Conservation (phyloP, 768 basidiomycete species). For the Tephrocybe sp. region DNA sequence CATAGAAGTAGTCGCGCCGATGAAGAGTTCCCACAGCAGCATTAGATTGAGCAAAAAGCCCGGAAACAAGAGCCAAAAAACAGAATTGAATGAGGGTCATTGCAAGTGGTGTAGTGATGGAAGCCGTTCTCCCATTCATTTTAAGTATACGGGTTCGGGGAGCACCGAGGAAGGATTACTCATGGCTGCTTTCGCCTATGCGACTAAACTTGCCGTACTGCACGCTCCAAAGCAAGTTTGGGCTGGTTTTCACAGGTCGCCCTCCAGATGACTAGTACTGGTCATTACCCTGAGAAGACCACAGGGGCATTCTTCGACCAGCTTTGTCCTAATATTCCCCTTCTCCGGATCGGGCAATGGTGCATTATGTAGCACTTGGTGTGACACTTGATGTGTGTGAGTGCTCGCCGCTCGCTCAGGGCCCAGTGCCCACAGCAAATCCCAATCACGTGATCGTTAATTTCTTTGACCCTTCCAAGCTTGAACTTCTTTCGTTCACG, state of each 20-base stretch:
- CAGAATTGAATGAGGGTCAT: constrained; percentile 2
- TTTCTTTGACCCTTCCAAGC: background rate
- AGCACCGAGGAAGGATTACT: background rate
- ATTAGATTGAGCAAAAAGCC: background rate
- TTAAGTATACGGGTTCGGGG: background rate
- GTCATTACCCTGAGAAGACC: too few species aligned
- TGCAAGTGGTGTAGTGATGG: background rate
- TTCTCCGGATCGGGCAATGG: too few species aligned
- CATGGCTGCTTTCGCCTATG: too few species aligned
- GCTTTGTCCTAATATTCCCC: too few species aligned
- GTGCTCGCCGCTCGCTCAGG: too few species aligned
- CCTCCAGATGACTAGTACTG: too few species aligned
- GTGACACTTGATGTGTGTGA: too few species aligned
- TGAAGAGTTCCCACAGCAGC: constrained; percentile 32
- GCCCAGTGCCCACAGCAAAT: too few species aligned
- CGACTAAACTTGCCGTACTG: too few species aligned
- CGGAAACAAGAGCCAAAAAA: background rate
- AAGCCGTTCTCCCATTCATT: background rate
- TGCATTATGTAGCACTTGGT: too few species aligned
- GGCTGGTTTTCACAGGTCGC: background rate
- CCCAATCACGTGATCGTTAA: background rate
- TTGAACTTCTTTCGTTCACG: too few species aligned
- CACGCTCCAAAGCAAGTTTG: background rate
- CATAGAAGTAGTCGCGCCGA: constrained; percentile 45
- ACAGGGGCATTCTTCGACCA: too few species aligned